Evolutionary conservation across 345 rosid genomes (phyloP).

Genomic region (Brassica cretica): DNA sequence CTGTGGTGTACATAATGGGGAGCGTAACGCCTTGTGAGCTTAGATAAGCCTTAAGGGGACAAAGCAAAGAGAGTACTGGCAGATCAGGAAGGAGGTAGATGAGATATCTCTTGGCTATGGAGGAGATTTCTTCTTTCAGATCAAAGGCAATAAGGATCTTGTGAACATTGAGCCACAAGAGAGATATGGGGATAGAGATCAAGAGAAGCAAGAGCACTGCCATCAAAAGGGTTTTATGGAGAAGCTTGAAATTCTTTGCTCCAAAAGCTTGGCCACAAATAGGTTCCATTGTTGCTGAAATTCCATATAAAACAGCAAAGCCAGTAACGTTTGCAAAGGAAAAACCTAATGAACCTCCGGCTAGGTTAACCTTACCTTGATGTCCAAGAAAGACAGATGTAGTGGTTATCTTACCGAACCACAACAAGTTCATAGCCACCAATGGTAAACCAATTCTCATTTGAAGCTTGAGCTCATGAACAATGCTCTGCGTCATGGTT

Average conservation of each 20-base stretch:
- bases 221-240: constrained; percentile 83
- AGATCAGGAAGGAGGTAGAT: constrained; percentile 80
- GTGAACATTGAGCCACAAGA: constrained; percentile 79
- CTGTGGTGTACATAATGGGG: constrained; percentile 78
- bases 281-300: constrained; percentile 87
- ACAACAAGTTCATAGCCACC: constrained; percentile 74
- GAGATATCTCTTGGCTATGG: constrained; percentile 68
- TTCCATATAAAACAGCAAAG: constrained; percentile 80
- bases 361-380: constrained; percentile 77
- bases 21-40: constrained; percentile 77
- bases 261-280: constrained; percentile 93
- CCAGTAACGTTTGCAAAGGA: constrained; percentile 90
- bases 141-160: constrained; percentile 61
- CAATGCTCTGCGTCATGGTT: constrained; percentile 32
- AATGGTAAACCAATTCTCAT: constrained; percentile 55
- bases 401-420: constrained; percentile 71
- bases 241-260: constrained; percentile 77
- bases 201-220: constrained; percentile 49
- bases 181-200: constrained; percentile 54
- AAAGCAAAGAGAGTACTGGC: constrained; percentile 58
- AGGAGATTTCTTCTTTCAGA: constrained; percentile 64
- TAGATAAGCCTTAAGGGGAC: constrained; percentile 77
- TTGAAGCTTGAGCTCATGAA: constrained; percentile 62
- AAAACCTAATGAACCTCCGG: constrained; percentile 81
- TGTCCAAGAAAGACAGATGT: constrained; percentile 76